These are phyloP conservation scores for Penicillium nordicum DNA, from an alignment of 2,329 filamentous ascomycete species.

Conservation along the genomic window DNA sequence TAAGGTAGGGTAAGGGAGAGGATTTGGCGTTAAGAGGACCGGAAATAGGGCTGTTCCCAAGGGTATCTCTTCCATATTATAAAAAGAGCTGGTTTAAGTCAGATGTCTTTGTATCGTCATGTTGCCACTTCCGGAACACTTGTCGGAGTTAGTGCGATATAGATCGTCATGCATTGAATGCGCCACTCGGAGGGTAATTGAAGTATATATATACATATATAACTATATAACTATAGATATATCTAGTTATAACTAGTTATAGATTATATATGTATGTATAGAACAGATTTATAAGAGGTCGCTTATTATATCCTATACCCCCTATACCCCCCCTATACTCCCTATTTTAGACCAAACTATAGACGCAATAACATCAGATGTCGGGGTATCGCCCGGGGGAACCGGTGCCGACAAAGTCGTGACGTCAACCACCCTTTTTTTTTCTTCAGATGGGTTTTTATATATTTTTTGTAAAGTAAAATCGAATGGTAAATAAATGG, in stretches of 20 bases:
- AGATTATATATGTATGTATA: too few species aligned
- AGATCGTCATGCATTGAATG: slow-evolving; percentile 8
- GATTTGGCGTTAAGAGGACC: neutral
- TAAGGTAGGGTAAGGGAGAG: neutral
- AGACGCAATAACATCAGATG: neutral
- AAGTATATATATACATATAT: too few species aligned
- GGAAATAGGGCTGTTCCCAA: neutral
- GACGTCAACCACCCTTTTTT: slow-evolving; percentile 17
- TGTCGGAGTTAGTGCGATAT: neutral
- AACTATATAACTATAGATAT: too few species aligned
- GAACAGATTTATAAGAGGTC: neutral
- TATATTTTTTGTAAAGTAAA: too few species aligned
- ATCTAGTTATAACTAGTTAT: too few species aligned
- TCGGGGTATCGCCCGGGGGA: neutral
- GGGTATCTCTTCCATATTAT: too few species aligned
- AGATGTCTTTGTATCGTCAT: slow-evolving; percentile 5
- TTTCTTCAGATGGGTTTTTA: too few species aligned
- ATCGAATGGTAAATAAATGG: too few species aligned
- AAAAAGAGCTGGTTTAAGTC: neutral
- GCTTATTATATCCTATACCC: too few species aligned
- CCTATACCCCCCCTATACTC: too few species aligned
- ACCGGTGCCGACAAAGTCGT: slow-evolving; percentile 9
- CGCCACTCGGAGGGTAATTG: neutral
- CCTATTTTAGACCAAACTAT: neutral
- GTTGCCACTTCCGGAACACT: slow-evolving; percentile 9